phyloP scores from a whole-genome alignment of 306 rosid genomes.

The Morella rubra region DNA sequence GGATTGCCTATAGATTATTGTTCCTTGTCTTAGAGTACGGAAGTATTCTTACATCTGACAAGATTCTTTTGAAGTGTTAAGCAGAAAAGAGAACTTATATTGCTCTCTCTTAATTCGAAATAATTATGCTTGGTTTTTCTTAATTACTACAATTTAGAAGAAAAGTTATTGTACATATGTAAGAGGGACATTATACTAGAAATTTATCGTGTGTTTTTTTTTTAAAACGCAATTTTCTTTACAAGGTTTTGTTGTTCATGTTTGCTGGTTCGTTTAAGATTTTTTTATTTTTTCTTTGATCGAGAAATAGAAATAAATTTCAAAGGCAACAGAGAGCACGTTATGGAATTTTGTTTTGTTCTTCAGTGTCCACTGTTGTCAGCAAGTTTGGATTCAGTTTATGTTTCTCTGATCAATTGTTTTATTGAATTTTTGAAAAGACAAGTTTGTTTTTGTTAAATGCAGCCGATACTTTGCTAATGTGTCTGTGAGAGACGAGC shows the following conservation, averaged over 20 bases:
- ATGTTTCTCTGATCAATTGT: neutral
- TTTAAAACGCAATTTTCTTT: neutral
- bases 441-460: neutral
- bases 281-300: too few species aligned
- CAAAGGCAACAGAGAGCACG: neutral
- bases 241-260: neutral
- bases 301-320: neutral
- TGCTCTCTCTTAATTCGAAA: neutral
- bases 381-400: neutral
- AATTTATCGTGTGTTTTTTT: neutral
- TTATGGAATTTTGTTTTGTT: neutral
- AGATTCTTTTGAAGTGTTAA: too few species aligned
- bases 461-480: slow-evolving; percentile 84
- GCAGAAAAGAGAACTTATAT: too few species aligned
- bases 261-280: neutral
- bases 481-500: slow-evolving; percentile 79
- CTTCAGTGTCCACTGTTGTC: neutral
- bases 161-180: neutral
- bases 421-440: neutral
- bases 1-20: too few species aligned
- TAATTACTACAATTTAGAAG: neutral
- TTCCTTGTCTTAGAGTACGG: too few species aligned
- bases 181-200: neutral
- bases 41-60: too few species aligned
- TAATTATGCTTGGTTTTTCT: neutral